phyloP scores from a whole-genome alignment of 2,329 filamentous ascomycete species.

The Parasarocladium wereldwijsianum region DNA sequence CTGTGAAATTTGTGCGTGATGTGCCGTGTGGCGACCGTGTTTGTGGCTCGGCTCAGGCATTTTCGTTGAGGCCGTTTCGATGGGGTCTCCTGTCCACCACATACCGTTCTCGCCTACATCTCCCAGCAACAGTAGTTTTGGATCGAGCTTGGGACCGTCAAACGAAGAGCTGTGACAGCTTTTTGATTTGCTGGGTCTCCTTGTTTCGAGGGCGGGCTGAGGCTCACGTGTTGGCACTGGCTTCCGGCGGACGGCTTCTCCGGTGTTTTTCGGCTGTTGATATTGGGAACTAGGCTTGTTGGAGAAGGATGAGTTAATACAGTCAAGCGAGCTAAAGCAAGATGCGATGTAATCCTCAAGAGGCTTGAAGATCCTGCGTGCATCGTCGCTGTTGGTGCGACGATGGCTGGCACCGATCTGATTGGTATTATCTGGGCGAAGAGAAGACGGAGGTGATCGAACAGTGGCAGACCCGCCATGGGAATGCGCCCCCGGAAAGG shows the following conservation, averaged over 20 bases:
- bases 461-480: too few species aligned
- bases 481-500: too few species aligned
- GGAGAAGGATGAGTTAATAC: constrained; percentile 64
- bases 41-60: constrained; percentile 3
- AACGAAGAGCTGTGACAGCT: constrained; percentile 7
- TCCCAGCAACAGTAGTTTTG: constrained; percentile 59
- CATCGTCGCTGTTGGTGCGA: constrained; percentile 16
- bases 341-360: constrained; percentile 64
- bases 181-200: constrained; percentile 7
- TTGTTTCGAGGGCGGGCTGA: neutral
- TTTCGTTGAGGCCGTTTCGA: constrained; percentile 6
- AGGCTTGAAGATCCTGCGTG: constrained; percentile 53
- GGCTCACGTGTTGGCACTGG: constrained; percentile 7
- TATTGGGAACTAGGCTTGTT: constrained; percentile 24
- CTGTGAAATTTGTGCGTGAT: constrained; percentile 35
- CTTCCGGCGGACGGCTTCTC: constrained; percentile 12
- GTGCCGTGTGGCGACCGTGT: neutral
- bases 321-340: constrained; percentile 54
- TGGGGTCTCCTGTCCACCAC: constrained; percentile 53
- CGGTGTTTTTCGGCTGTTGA: neutral
- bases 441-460: too few species aligned
- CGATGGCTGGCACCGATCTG: too few species aligned
- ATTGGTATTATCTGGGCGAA: too few species aligned
- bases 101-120: constrained; percentile 68
- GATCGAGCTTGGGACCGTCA: constrained; percentile 45